Evolutionary conservation across 192 early-diverging fungal genomes (phyloP).

Genomic region (Coemansia sp.): DNA sequence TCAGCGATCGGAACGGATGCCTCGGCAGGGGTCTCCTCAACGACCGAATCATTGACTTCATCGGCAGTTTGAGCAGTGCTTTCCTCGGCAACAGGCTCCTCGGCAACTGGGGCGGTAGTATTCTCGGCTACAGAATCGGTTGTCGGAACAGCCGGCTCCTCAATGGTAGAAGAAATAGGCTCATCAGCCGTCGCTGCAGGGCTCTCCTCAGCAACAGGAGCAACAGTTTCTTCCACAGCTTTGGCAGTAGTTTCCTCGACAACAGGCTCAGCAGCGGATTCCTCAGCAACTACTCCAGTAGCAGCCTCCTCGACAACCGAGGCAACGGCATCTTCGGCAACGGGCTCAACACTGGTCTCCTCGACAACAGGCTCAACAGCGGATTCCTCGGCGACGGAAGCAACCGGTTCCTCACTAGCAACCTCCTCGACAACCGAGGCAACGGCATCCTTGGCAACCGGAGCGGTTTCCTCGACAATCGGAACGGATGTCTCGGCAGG

Average conservation of each 20-base stretch:
- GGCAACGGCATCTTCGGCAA: neutral
- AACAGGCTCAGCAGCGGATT: constrained; percentile 1
- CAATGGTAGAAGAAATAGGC: neutral
- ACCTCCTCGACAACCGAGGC: neutral
- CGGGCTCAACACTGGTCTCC: neutral
- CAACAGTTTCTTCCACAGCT: neutral
- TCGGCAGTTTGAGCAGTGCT: neutral
- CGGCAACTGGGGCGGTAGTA: neutral
- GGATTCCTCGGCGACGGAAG: no score
- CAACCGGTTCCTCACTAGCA: neutral
- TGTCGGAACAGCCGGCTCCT: neutral
- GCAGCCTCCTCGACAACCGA: neutral
- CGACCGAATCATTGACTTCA: neutral
- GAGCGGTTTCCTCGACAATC: neutral
- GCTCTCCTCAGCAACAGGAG: constrained; percentile 2
- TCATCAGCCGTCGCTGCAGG: neutral
- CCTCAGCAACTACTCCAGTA: neutral
- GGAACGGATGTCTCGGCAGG: neutral
- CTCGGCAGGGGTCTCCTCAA: neutral
- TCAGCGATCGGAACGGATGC: neutral
- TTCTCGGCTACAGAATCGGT: neutral
- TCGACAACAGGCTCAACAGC: neutral
- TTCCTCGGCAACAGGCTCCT: neutral
- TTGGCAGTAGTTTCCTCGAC: neutral
- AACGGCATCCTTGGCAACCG: neutral